Evolutionary conservation across 2,329 filamentous ascomycete genomes (phyloP).

Genomic region (Aspergillus felis): DNA sequence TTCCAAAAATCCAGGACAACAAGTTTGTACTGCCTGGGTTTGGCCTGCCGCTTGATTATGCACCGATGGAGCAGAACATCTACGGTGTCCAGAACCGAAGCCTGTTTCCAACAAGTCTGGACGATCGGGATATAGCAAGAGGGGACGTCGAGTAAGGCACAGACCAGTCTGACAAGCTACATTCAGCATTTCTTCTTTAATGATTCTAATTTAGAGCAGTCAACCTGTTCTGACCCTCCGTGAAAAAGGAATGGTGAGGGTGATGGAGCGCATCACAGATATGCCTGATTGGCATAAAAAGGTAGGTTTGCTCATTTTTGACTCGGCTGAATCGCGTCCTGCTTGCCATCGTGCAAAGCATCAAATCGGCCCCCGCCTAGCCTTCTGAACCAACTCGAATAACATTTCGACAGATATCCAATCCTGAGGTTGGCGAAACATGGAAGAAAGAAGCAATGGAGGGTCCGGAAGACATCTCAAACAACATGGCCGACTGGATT

Average conservation of each 20-base stretch:
- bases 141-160: constrained; percentile 26
- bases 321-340: background rate
- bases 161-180: background rate
- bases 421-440: constrained; percentile 25
- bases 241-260: constrained; percentile 36
- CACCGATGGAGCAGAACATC: constrained; percentile 19
- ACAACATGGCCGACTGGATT: constrained; percentile 36
- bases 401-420: constrained; percentile 23
- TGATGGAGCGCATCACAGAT: constrained; percentile 42
- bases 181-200: background rate
- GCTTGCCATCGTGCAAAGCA: background rate
- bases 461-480: constrained; percentile 25
- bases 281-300: constrained; percentile 39
- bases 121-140: constrained; percentile 27
- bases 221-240: constrained; percentile 30
- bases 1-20: constrained; percentile 9
- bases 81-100: constrained; percentile 27
- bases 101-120: constrained; percentile 31
- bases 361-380: background rate
- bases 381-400: background rate
- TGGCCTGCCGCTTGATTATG: constrained; percentile 28
- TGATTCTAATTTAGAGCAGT: constrained; percentile 8
- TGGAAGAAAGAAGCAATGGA: constrained; percentile 29
- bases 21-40: constrained; percentile 30
- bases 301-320: constrained; percentile 8